These are phyloP conservation scores for Paramecium octaurelia DNA, from an alignment of 73 alveolate species.

Conservation along the genomic window DNA sequence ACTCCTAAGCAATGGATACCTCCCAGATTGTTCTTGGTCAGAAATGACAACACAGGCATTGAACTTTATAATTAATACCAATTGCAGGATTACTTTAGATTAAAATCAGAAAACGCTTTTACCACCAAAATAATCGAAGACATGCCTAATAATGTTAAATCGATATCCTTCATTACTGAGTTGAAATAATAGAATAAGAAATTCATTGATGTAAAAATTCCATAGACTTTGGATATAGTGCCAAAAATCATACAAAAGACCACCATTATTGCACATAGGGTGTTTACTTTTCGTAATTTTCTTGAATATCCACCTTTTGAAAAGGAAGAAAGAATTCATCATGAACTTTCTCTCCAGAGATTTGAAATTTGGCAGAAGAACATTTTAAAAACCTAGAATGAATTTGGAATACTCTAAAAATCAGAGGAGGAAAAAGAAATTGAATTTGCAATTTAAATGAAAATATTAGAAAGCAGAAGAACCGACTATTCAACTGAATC, in stretches of 20 bases:
- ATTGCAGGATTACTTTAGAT: constrained; percentile 73
- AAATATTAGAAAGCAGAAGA: constrained; percentile 55
- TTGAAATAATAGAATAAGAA: not conserved
- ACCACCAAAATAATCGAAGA: constrained; percentile 50
- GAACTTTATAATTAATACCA: constrained; percentile 67
- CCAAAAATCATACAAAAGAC: constrained; percentile 67
- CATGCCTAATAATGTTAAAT: constrained; percentile 20
- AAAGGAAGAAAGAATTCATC: constrained; percentile 40
- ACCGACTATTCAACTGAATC: constrained; percentile 52
- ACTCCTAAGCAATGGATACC: constrained; percentile 77
- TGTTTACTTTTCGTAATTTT: constrained; percentile 59
- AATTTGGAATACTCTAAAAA: constrained; percentile 50
- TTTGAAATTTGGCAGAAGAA: constrained; percentile 53
- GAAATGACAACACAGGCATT: constrained; percentile 71
- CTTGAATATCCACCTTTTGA: constrained; percentile 51
- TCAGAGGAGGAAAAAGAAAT: constrained; percentile 61
- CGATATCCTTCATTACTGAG: constrained; percentile 45
- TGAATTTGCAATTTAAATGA: constrained; percentile 46
- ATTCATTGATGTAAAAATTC: constrained; percentile 54
- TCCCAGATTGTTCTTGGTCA: constrained; percentile 71
- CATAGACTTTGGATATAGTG: constrained; percentile 67
- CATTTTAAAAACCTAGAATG: constrained; percentile 27
- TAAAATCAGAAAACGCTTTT: constrained; percentile 46
- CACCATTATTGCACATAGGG: constrained; percentile 8
- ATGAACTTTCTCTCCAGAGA: constrained; percentile 49